These are phyloP conservation scores for Yamadazyma triangularis DNA, from an alignment of 1,139 yeast species.

Conservation along the genomic window DNA sequence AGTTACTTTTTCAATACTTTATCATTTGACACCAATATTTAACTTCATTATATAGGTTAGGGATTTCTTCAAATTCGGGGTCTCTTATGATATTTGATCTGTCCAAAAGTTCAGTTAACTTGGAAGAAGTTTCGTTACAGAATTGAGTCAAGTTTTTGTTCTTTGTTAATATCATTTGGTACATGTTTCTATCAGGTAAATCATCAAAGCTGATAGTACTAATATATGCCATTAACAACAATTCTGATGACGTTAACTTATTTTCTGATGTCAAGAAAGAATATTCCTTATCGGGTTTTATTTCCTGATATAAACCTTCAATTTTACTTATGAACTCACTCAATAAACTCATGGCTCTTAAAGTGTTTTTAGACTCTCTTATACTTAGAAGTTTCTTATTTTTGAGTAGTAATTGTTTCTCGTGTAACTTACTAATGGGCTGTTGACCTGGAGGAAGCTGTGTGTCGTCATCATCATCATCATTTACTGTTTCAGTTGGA, in stretches of 20 bases:
- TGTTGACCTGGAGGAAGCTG: conserved; percentile 26
- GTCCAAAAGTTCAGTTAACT: conserved; percentile 1
- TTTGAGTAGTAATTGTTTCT: conserved; percentile 40
- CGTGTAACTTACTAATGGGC: conserved; percentile 49
- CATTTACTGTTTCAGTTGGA: conserved; percentile 1
- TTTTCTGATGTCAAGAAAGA: neutral
- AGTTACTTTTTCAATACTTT: neutral
- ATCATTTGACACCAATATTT: conserved; percentile 16
- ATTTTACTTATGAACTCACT: conserved; percentile 1
- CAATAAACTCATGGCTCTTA: conserved; percentile 43
- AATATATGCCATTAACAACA: conserved; percentile 29
- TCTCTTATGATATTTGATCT: conserved; percentile 12
- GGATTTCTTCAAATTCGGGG: conserved; percentile 28
- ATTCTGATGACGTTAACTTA: conserved; percentile 4
- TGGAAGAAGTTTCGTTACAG: neutral
- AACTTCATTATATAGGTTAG: conserved; percentile 34
- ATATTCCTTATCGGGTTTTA: neutral
- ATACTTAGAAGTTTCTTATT: conserved; percentile 38
- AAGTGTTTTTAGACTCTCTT: conserved; percentile 47
- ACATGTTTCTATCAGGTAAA: conserved; percentile 44
- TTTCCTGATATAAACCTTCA: neutral
- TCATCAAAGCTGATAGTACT: conserved; percentile 26
- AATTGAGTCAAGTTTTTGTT: conserved; percentile 2
- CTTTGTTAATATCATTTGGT: conserved; percentile 2
- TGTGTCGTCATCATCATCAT: conserved; percentile 16